Base-by-base conservation (phyloP, 371 early-diverging fungal species). In the Zychaea mexicana region DNA sequence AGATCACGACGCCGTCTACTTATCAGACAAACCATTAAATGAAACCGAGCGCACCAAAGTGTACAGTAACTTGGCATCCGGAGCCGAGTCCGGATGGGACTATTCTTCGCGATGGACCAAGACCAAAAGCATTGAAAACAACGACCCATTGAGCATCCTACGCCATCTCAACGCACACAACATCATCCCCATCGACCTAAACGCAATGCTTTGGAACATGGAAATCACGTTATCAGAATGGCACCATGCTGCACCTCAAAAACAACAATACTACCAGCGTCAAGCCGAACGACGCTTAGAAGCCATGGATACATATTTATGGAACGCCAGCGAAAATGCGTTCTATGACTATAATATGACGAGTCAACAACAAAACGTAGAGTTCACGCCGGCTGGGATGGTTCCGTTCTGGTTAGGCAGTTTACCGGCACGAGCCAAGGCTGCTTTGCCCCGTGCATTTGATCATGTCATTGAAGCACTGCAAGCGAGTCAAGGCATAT, bases 1-100 rank as follows among this genome's bases (percentile, higher is more conserved):
- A 63, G 94, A 97, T 66, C 81, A 86, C 28, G 54, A 67, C 9
- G 83, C 88, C 2, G 90, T 81, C 0, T 71, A 87, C 31, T 64
- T 65, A 30, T 74, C 72, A 4, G 42, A 68, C 15, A 15, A 36
- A 5, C 42, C 42, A 21, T 69, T 74, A 13, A 75, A 74, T 33
- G 52, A 60, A 0, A 64, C 57, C 0, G 62, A 66, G 0, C 82
- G 79, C 39, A 54, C 57, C 3, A 64, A 46, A 2, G 61, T 91
- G 12, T 94, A 87, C 67, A 75, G 84, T 1, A 88, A 94, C 39
- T 66, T 95, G 52, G 92, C 92, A 17, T 79, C 94, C 0, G 93
- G 87, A 22, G 94, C 98, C 3, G 96, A 97, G 73, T 85, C 90
- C 17, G 98, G 97, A 9, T 93, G 93, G 93, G 96, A 96, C 74